A percentile compares a stretch with the other conserved stretches of the same genome.
Evolutionary conservation across 768 basidiomycete genomes (phyloP).

Genomic region (Kwoniella sp.): DNA sequence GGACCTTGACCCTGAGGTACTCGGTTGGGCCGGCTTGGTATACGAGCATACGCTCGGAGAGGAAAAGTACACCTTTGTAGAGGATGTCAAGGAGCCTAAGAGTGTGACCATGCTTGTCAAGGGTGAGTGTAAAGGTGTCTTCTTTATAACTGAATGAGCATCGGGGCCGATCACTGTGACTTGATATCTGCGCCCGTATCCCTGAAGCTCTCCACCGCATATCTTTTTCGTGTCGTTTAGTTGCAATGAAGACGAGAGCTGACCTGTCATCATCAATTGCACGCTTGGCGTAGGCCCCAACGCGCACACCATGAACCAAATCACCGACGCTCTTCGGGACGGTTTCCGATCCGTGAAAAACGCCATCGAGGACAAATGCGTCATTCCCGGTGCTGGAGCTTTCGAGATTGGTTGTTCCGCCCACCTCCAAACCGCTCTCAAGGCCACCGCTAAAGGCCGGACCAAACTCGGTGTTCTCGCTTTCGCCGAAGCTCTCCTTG

Average conservation of each 20-base stretch:
- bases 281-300: conserved; percentile 67
- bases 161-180: neutral
- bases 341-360: conserved; percentile 96
- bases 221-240: too few relatives aligned
- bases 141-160: too few relatives aligned
- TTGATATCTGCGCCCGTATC: too few relatives aligned
- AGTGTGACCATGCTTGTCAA: conserved; percentile 95
- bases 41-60: conserved; percentile 99
- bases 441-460: conserved; percentile 85
- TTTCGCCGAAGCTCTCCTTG: conserved; percentile 87
- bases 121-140: too few relatives aligned
- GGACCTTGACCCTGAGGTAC: conserved; percentile 82
- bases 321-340: conserved; percentile 96
- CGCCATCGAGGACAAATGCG: conserved; percentile 81
- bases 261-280: conserved; percentile 5
- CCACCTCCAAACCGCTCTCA: conserved; percentile 74
- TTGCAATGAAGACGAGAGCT: neutral
- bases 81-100: conserved; percentile 93
- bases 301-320: conserved; percentile 90
- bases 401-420: conserved; percentile 92
- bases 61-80: conserved; percentile 97
- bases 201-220: too few relatives aligned
- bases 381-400: conserved; percentile 96
- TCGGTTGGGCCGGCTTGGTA: conserved; percentile 97
- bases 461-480: conserved; percentile 97